These are phyloP conservation scores for Fusarium sterilihyphosum DNA, from an alignment of 2,329 filamentous ascomycete species.

Conservation along the genomic window DNA sequence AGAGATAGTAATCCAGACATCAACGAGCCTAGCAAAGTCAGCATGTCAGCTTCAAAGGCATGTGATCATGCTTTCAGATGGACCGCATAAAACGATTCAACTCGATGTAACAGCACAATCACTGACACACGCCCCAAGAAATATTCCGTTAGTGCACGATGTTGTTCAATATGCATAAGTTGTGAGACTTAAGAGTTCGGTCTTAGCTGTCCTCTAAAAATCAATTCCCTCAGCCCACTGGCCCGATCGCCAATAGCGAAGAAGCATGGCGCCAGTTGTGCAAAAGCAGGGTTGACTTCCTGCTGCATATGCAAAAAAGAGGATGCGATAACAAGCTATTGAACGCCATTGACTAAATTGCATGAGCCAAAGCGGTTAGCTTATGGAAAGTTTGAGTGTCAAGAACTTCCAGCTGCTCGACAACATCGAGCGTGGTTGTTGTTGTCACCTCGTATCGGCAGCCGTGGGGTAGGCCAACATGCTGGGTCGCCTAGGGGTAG, in stretches of 20 bases:
- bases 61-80: slow-evolving; percentile 3
- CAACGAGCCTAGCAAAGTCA: slow-evolving; percentile 2
- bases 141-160: background rate
- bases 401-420: slow-evolving; percentile 14
- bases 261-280: slow-evolving; percentile 2
- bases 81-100: slow-evolving; percentile 6
- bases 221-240: background rate
- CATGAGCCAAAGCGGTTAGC: slow-evolving; percentile 14
- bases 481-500: slow-evolving; percentile 20
- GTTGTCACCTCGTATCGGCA: slow-evolving; percentile 32
- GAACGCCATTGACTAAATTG: slow-evolving; percentile 9
- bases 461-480: slow-evolving; percentile 24
- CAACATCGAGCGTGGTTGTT: slow-evolving; percentile 4
- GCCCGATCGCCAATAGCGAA: slow-evolving; percentile 11
- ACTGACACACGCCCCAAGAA: background rate
- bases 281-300: background rate
- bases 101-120: slow-evolving; percentile 17
- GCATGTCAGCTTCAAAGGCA: slow-evolving; percentile 22
- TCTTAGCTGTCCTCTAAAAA: slow-evolving; percentile 12
- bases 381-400: slow-evolving; percentile 10
- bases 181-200: slow-evolving; percentile 15
- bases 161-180: slow-evolving; percentile 20
- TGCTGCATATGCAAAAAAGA: slow-evolving; percentile 12
- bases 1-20: slow-evolving; percentile 1
- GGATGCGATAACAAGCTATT: slow-evolving; percentile 14